Evolutionary conservation across 495 filamentous ascomycete genomes (phyloP), one percentile per base, ranked within the genome.

Genomic region (Daldinia caldariorum): DNA sequence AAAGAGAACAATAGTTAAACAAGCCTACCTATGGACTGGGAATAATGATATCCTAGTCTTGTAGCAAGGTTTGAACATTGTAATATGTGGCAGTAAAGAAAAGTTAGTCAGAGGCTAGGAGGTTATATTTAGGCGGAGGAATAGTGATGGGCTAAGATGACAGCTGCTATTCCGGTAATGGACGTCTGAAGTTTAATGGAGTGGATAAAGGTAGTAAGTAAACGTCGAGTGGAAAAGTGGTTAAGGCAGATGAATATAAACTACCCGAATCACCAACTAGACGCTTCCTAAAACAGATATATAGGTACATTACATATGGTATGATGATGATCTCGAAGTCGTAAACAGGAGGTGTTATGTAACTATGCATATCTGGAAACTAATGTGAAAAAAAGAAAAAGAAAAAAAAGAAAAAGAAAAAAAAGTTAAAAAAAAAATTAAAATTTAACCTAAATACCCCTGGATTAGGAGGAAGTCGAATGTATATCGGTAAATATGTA

Each of bases 121-220:
- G 14, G 12, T 29, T 49, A 54, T n/a, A 12, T 12, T 20, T 16
- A 57, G 61, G 31, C 62, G 31, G 41, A 3, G 32, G 49, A 34
- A 39, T 10, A 41, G 34, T 50, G 20, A 35, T 49, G 54, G 47
- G 37, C 37, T 29, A 26, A 56, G 38, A 31, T 61, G 13, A 35
- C 29, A 32, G 56, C 31, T 50, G 49, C 58, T 60, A 29, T 47
- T 60, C 49, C n/a, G 49, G 22, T 61, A 70, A 61, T 65, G 34
- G 61, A 10, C 35, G 67, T 31, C 20, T 1, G 49, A 43, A 50
- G 22, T 26, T 22, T 56, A 58, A 58, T 59, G 31, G 39, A 53
- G 49, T n/a, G 7, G 43, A 47, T 47, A 47, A 47, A 20, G 18
- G 18, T 22, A 47, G 43, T 47, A 47, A 47, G n/a, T n/a, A n/a